Evolutionary conservation across 78 protist genomes (phyloP), one percentile per base, ranked within the genome.

Genomic region (Speleostelium caveatum): DNA sequence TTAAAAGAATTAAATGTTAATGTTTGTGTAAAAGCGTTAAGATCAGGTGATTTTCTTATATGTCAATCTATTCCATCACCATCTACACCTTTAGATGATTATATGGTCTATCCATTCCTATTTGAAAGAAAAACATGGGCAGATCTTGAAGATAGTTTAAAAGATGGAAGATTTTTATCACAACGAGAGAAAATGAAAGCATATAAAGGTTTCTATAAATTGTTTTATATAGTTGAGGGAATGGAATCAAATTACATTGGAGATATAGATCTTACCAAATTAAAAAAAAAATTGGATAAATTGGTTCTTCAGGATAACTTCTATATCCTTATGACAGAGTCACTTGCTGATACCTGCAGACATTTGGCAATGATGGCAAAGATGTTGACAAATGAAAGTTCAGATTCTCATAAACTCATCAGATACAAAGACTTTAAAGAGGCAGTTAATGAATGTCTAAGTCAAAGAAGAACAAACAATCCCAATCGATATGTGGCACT

Each of bases 41-140:
- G 38, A 1, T 22, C 77, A 1, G 69, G 89, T 32, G 89, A 80
- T 33, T 80, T 41, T 42, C 39, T 72, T 56, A 56, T 80, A 33
- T 55, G 66, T 3, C 16, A 66, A 42, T 3, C 2, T 42, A n/a
- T 2, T 36, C 24, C 53, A 10, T 14, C n/a, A 14, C 6, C 6
- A 45, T 10, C 10, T 45, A 45, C 6, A 14, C 53, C 53, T 6
- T 16, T 68, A 3, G 67, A 68, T 0, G 26, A 41, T 19, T 3
- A 32, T 1, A 19, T 51, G 16, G 32, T 80, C 35, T 80, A 68
- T 58, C 89, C 89, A 38, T 80, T 24, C 58, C 22, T 80, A 1
- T 21, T 80, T n/a, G 89, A 80, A 14, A 66, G 89, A 59, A 80
- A 80, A 35, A 80, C 89, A 10, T 80, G 89, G 89, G 0, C 2